Base-by-base conservation (phyloP, 495 filamentous ascomycete species). In the Hypoxylon intermedium region DNA sequence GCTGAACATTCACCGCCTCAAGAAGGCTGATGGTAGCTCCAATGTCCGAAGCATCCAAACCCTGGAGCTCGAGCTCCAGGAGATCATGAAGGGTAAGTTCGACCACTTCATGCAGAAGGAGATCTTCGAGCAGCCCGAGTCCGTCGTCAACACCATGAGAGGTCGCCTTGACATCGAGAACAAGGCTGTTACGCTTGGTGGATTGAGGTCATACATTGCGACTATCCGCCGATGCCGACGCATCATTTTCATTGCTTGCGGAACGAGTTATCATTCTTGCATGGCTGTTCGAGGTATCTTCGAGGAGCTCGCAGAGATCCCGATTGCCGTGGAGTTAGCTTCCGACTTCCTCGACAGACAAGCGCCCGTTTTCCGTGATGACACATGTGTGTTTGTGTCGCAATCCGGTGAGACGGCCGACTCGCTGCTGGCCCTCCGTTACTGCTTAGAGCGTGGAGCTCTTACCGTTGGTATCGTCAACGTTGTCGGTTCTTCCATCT, bases 81-180 rank as follows among this genome's bases (percentile, higher is more conserved):
- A 98, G 79, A 98, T 98, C 75, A 98, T 98, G 94, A 98, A 98
- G 85, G 94, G 94, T 71, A 95, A 93, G 70, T 98, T 98, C 77
- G 94, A 98, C 72, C 94, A 98, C 77, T 98, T 97, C 82, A 98
- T 98, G 94, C 95, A 98, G 74, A 98, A 98, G 83, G 94, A 98
- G 74, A 98, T 98, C 70, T 98, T 98, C 75, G 94, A 98, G 80
- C 94, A 98, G 79, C 94, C 94, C 54, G 94, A 98, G 78, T 98
- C 94, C 4, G 91, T 98, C 55, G 87, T 98, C 78, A 98, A 98
- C 82, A 97, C 95, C 37, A 98, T 98, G 94, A 89, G 94, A 85
- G 94, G 94, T 74, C 95, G 94, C 76, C 79, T 98, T 61, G 95
- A 98, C 73, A 83, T 89, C 47, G 88, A 83, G 53, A 93, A 97